phyloP scores from a whole-genome alignment of 108 stramenopile genomes.

The Nannochloropsis oceanica region DNA sequence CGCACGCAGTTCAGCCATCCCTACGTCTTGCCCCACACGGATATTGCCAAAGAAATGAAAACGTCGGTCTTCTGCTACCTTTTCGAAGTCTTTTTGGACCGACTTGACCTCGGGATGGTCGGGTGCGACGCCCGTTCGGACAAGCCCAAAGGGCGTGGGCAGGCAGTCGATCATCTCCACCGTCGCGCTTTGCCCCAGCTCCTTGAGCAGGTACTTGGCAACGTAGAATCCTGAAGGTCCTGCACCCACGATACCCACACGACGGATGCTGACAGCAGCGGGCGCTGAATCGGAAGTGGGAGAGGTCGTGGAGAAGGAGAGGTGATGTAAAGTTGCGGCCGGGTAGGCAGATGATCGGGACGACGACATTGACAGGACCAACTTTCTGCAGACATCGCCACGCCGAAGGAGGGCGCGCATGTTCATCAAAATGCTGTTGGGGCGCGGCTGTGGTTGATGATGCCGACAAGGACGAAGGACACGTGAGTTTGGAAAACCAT shows the following conservation, averaged over 20 bases:
- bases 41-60: constrained; percentile 67
- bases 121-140: constrained; percentile 87
- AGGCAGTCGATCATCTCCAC: constrained; percentile 75
- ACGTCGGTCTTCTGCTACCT: constrained; percentile 23
- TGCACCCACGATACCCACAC: constrained; percentile 52
- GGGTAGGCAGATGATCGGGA: no score
- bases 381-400: no score
- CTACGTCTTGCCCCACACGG: not conserved
- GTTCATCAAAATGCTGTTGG: no score
- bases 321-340: not conserved
- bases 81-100: constrained; percentile 75
- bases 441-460: no score
- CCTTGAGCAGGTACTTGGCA: constrained; percentile 70
- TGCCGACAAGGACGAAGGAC: no score
- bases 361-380: no score
- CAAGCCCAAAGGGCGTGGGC: constrained; percentile 81
- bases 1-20: not conserved
- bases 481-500: no score
- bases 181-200: not conserved
- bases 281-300: not conserved
- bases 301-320: not conserved
- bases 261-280: not conserved
- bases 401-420: no score
- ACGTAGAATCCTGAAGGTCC: constrained; percentile 93
- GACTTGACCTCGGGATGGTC: constrained; percentile 97